A percentile compares a stretch with the other conserved stretches of the same genome.
Evolutionary conservation across 768 basidiomycete species (phyloP).

Genomic region (Cantharellus anzutake): DNA sequence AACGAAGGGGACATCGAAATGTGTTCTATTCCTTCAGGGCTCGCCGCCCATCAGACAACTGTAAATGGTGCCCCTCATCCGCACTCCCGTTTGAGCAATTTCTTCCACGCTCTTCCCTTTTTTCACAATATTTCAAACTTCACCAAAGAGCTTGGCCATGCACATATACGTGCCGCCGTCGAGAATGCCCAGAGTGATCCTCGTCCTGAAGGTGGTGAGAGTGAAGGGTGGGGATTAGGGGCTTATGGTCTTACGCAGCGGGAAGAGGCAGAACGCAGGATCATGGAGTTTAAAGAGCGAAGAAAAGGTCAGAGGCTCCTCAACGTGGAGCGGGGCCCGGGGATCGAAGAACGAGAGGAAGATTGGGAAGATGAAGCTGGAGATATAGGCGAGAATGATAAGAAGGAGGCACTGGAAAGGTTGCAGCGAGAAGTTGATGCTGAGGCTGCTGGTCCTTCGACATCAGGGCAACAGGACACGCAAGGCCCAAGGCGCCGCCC

Average conservation of each 20-base stretch:
- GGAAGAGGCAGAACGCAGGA: constrained; percentile 17
- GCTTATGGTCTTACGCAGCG: constrained; percentile 37
- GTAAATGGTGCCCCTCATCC: too few species aligned
- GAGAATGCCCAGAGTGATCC: too few species aligned
- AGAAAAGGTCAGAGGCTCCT: constrained; percentile 4
- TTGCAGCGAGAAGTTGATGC: background rate
- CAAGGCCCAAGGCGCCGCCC: background rate
- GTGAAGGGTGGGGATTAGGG: constrained; percentile 54
- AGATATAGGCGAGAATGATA: too few species aligned
- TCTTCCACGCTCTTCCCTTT: too few species aligned
- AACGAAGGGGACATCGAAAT: too few species aligned
- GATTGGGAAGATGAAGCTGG: constrained; percentile 3
- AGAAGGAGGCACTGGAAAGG: background rate
- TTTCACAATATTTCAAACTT: too few species aligned
- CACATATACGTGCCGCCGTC: too few species aligned
- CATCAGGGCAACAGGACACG: background rate
- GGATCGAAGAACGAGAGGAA: constrained; percentile 8
- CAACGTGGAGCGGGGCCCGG: background rate
- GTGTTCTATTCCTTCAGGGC: too few species aligned
- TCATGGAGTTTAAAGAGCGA: constrained; percentile 14
- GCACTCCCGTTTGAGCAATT: too few species aligned
- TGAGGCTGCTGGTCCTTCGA: background rate
- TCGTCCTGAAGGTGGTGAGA: constrained; percentile 11
- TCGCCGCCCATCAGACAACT: too few species aligned
- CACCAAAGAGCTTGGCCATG: too few species aligned